Base-by-base conservation (phyloP, 768 basidiomycete genomes). In the Suillus placidus region DNA sequence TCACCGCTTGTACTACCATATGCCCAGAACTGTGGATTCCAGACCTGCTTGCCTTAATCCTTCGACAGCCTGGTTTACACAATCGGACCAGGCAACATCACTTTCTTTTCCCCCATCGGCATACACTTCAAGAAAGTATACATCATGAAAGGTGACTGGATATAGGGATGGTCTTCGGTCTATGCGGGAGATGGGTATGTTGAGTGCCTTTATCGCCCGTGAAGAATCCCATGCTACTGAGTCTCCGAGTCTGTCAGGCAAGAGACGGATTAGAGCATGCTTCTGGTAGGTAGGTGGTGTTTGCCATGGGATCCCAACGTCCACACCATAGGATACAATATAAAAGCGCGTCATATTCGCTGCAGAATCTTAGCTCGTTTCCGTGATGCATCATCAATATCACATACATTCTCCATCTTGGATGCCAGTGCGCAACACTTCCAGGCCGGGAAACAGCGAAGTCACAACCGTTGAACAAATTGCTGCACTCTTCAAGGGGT, bases 301-400 rank as follows among this genome's bases (percentile, higher is more conserved):
- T 18, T 71, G 49, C 23, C 64, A 52, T 6, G 80, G 80, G 34
- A 79, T 66, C 12, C 68, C 67, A 12, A 68, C 65, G 4, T 80
- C 71, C 42, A 70, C 71, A 16, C 80, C 77, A 37, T 78, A 74
- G 4, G 83, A 78, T 64, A 91, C 68, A 54, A 91, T 77, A 69
- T 85, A 90, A 77, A 92, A 92, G 49, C 90, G 85, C 6, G 91
- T 92, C 61, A 80, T 85, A 69, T 92, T 92, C 23, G 75, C 91
- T 92, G 73, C 30, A 51, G 58, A 34, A 35, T 26, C 23, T 8
- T 13, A 42, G 34, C 64, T 35, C 30, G n/a, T 38, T 63, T 64
- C 60, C 43, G 56, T 38, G 34, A 47, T 32, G 37, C 64, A 51
- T 37, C 10, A 63, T 6, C 6, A 35, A 32, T 30, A 64, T 18